phyloP scores from a whole-genome alignment of 352 stramenopile genomes.

The Thalassiosira hispida region DNA sequence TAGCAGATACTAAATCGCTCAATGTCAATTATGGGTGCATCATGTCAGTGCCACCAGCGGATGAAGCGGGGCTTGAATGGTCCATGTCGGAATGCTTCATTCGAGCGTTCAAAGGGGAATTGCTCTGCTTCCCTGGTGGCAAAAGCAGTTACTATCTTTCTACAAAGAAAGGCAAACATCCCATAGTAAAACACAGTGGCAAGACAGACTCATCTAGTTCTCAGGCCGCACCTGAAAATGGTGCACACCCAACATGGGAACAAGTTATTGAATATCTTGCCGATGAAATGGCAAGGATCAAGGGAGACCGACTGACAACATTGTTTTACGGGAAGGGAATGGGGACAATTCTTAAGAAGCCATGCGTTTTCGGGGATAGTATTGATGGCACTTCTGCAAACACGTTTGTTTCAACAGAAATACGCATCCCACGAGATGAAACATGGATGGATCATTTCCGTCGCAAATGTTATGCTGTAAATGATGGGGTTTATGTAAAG shows the following conservation, averaged over 20 bases:
- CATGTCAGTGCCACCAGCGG: constrained; percentile 35
- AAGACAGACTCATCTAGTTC: background rate
- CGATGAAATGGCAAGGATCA: constrained; percentile 55
- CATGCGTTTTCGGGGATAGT: constrained; percentile 39
- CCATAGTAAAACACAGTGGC: constrained; percentile 15
- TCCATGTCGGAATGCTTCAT: constrained; percentile 51
- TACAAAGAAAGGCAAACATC: constrained; percentile 37
- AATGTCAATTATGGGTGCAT: constrained; percentile 51
- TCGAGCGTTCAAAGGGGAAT: constrained; percentile 36
- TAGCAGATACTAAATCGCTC: constrained; percentile 24
- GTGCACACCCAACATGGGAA: constrained; percentile 31
- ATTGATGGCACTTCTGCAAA: background rate
- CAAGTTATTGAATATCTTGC: constrained; percentile 56
- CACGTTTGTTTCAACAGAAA: background rate
- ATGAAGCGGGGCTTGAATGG: constrained; percentile 44
- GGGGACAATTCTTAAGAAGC: constrained; percentile 27
- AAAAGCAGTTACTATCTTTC: constrained; percentile 19
- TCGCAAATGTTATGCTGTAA: constrained; percentile 19
- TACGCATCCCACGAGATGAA: constrained; percentile 35
- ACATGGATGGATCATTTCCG: constrained; percentile 50
- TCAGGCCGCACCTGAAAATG: constrained; percentile 12
- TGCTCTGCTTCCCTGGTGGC: constrained; percentile 11
- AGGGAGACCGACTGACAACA: constrained; percentile 41
- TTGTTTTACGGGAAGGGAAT: constrained; percentile 46
- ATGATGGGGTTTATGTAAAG: constrained; percentile 53